Evolutionary conservation across 768 basidiomycete genomes (phyloP), one percentile per base, ranked within the genome.

Genomic region (Amyloporia xantha): DNA sequence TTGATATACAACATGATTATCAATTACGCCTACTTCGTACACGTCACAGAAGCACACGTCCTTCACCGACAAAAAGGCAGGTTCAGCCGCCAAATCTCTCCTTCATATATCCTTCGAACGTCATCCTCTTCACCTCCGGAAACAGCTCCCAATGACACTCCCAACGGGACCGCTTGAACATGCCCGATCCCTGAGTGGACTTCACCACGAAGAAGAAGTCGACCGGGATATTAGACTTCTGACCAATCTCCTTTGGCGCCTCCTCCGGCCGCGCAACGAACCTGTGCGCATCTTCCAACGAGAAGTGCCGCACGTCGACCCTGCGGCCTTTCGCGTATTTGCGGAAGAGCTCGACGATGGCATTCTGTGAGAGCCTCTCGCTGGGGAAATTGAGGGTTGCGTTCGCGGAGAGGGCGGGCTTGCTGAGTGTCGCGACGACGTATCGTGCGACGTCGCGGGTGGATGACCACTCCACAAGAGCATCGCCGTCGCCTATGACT

Each of bases 121-220:
- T 47, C 35, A 36, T 38, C 35, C 35, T 37, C 45, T 47, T 24
- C 33, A 47, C 45, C 45, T 38, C 45, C 35, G 45, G 45, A 19
- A 47, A 38, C 20, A 47, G 19, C 13, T 47, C 21, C 45, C 45
- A 47, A 28, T 46, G 44, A 23, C 35, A 47, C 19, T 38, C 45
- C 45, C 35, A 47, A 3, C 33, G 45, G 23, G 35, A 25, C 11
- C 45, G 44, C 10, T 23, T 20, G 36, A 47, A 47, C 19, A 11
- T 38, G 35, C 35, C 45, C 36, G 35, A 38, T 12, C 45, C 45
- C 35, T 47, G 35, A 4, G 25, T 20, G 21, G 4, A 2, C 45
- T 47, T 47, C 6, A 47, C 45, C 20, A 47, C 45, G 27, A 47
- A 36, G 35, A 13, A 47, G 44, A 46, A 46, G 19, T 47, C 45